Evolutionary conservation across 2,329 filamentous ascomycete species (phyloP), one percentile per base, ranked within the genome.

Genomic region (Raffaelea ambrosiae): DNA sequence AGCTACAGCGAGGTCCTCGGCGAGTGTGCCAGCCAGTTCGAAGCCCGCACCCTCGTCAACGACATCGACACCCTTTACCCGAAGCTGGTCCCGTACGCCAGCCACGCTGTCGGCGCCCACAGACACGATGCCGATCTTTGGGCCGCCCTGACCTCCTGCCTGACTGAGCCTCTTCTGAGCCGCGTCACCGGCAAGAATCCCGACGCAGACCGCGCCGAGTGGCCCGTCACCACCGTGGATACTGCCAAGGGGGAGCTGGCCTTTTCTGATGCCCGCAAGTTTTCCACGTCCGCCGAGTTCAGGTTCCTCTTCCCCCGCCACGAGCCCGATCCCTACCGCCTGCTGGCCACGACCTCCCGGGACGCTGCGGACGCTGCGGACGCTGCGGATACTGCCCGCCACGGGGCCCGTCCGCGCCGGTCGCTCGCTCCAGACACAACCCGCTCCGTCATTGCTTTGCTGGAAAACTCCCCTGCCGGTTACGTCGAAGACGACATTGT

Each of bases 181-280:
- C 69, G 71, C 40, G 63, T 82, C 22, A 73, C 69, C 1, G 70
- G 70, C 4, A 61, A 65, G 45, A 59, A 59, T 43, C 51, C 52
- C 2, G 61, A 55, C 31, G 55, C 59, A 13, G 11, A 41, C 7
- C 11, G 9, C 3, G 9, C 35, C 10, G 66, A 69, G 40, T 82
- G 76, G 74, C 65, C 69, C 11, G 67, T 80, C 10, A 71, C 76
- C 41, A 79, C 77, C 0, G 64, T 67, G 2, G 76, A 83, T 54
- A 66, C 68, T 5, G 69, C 74, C n/a, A 66, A 59, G 4, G 73
- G 72, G 3, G 68, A 69, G 21, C 49, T 62, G 29, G 60, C 56
- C 40, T 62, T 70, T 38, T 60, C 61, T 58, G 14, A 61, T 66
- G 10, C 62, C 72, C 35, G 56, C 61, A 14, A 62, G 57, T 19